Evolutionary conservation across 2,329 filamentous ascomycete genomes (phyloP), one percentile per base, ranked within the genome.

Genomic region (Botrytis galanthina): DNA sequence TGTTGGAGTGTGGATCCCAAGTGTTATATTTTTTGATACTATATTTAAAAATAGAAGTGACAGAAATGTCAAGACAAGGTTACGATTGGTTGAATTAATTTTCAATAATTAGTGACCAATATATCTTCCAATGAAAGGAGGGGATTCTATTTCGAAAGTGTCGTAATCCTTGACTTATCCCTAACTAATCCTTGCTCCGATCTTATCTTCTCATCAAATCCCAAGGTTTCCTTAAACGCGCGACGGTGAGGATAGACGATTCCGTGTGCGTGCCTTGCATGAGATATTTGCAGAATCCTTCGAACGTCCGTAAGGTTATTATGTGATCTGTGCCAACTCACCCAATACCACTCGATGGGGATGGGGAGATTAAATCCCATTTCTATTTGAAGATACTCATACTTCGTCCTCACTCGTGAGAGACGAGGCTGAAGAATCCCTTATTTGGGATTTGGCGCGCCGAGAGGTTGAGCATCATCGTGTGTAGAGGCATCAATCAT

Each of bases 321-420:
- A 68, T 29, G 64, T 67, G 64, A 54, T 67, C 46, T 16, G 64
- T 20, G 22, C 32, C 64, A 39, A 63, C n/a, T 29, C n/a, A 18
- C 26, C 22, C 35, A 29, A 57, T 29, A 44, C 66, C 37, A 54
- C n/a, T 14, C 4, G 48, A 69, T 32, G 35, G 39, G 48, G 54
- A 32, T 6, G 48, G n/a, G 48, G n/a, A 68, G 39, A 16, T 57
- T 12, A n/a, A 42, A 62, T 57, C n/a, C 35, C 37, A 26, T 57
- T 69, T 69, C 66, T 69, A 69, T 69, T 69, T 69, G 66, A 69
- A 69, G 66, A 69, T 32, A 59, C 7, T 51, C 63, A 66, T 37
- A 10, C 29, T 57, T 42, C 22, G 35, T 44, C 32, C n/a, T 57
- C 66, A 69, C 32, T 57, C 29, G 32, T 57, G 37, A 57, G 37